A percentile compares a stretch with the other conserved stretches of the same genome.
phyloP scores from a whole-genome alignment of 169 alveolate genomes.

The Plasmodium gaboni region DNA sequence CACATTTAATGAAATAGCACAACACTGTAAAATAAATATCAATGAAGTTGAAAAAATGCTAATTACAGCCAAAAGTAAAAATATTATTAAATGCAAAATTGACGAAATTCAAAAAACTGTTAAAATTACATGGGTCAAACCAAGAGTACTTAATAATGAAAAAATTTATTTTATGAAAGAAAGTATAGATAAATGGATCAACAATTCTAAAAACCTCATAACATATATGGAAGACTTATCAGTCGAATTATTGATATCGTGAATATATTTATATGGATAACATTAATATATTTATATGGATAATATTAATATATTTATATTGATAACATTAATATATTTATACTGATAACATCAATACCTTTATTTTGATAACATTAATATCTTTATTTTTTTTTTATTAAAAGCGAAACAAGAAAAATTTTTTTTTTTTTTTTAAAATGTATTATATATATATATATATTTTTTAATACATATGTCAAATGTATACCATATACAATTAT shows the following conservation, averaged over 20 bases:
- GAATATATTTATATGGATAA: neutral
- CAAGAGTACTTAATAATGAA: conserved; percentile 81
- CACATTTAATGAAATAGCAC: conserved; percentile 82
- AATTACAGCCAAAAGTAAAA: conserved; percentile 83
- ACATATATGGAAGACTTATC: conserved; percentile 77
- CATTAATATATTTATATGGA: no score
- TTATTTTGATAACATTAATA: no score
- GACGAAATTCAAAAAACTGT: conserved; percentile 82
- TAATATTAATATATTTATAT: no score
- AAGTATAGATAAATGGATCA: conserved; percentile 56
- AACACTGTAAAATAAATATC: conserved; percentile 82
- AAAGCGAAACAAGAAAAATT: no score
- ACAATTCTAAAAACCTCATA: conserved; percentile 28
- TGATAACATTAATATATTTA: no score
- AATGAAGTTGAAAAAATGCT: conserved; percentile 83
- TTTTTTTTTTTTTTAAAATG: no score
- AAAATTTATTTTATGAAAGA: conserved; percentile 45
- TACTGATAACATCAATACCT: no score
- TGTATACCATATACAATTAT: no score
- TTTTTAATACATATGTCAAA: no score
- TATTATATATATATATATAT: no score
- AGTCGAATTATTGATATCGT: conserved; percentile 48
- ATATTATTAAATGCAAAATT: conserved; percentile 82
- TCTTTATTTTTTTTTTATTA: no score
- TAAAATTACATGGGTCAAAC: conserved; percentile 86